These are phyloP conservation scores for Exophiala xenobiotica DNA, from an alignment of 2,329 filamentous ascomycete species.

Conservation along the genomic window DNA sequence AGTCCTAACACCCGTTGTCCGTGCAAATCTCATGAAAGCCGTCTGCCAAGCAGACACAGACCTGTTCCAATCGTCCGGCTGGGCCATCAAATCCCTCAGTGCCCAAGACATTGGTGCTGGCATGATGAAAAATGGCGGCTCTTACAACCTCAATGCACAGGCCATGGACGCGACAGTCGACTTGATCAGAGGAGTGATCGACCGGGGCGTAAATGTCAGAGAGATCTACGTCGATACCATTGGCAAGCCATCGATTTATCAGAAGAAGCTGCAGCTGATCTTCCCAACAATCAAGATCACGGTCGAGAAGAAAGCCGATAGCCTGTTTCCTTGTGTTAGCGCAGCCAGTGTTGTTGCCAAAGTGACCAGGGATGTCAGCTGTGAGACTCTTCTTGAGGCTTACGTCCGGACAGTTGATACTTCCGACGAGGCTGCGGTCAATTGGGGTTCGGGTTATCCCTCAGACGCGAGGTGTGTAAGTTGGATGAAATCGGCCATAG, in stretches of 20 bases:
- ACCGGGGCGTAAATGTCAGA: conserved; percentile 73
- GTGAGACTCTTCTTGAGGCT: conserved; percentile 72
- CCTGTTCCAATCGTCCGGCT: conserved; percentile 68
- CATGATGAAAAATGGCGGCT: conserved; percentile 63
- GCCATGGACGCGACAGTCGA: conserved; percentile 88
- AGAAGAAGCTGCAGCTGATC: conserved; percentile 76
- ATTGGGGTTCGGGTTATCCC: conserved; percentile 93
- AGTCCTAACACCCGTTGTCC: conserved; percentile 76
- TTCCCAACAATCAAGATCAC: conserved; percentile 77
- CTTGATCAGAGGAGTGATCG: conserved; percentile 75
- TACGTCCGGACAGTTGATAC: conserved; percentile 41
- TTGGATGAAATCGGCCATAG: conserved; percentile 85
- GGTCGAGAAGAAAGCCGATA: conserved; percentile 89
- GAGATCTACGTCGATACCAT: conserved; percentile 97
- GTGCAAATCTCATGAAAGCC: conserved; percentile 67
- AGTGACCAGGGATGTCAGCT: conserved; percentile 85
- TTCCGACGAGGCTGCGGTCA: conserved; percentile 37
- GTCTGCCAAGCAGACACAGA: conserved; percentile 67
- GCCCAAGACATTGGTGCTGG: conserved; percentile 77
- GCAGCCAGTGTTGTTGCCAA: conserved; percentile 95
- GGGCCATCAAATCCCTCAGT: conserved; percentile 78
- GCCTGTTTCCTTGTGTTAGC: conserved; percentile 86
- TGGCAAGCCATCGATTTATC: conserved; percentile 77
- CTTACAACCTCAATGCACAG: conserved; percentile 93
- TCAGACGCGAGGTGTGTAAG: conserved; percentile 75